Evolutionary conservation across 1,284 basidiomycete genomes (phyloP), one percentile per base, ranked within the genome.

Genomic region (Cutaneotrichosporon cutaneum): DNA sequence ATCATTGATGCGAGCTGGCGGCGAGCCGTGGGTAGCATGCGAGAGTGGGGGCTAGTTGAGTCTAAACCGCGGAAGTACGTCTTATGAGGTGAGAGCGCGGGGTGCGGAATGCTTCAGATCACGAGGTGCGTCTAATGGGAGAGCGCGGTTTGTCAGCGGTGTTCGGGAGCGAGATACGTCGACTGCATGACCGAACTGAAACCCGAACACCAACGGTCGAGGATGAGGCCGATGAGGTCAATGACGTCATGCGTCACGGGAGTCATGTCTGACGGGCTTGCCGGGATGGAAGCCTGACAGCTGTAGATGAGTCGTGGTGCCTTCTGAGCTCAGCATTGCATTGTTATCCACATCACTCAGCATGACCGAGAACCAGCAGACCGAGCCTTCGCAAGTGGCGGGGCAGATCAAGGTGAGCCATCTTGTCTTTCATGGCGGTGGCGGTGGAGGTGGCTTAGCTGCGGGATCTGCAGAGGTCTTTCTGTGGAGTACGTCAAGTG

Each of bases 381-480:
- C 27, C 18, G 58, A 68, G 54, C 75, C 75, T 1, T 72, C 70
- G n/a, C 72, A 77, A 59, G 24, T 73, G 26, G 54, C 61, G 0
- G 73, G 75, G 1, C 73, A 77, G 48, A 32, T 75, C 53, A 74
- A 72, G 64, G 74, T 74, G 26, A n/a, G 56, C 26, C 48, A 48
- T 10, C 7, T n/a, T 8, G 7, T 18, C 16, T 4, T 4, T 30
- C 30, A n/a, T n/a, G 30, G 30, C 11, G 36, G n/a, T 14, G 45
- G 45, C 45, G 44, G 44, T 45, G 44, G 44, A 24, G 21, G 44
- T 45, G n/a, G 44, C 22, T 16, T 44, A 8, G n/a, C n/a, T n/a
- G n/a, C n/a, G n/a, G n/a, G n/a, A n/a, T n/a, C n/a, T n/a, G n/a
- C n/a, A n/a, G n/a, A n/a, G n/a, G n/a, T n/a, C n/a, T 44, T 44